Conservation (phyloP, 2,329 filamentous ascomycete species). For the Aureobasidium sp. region DNA sequence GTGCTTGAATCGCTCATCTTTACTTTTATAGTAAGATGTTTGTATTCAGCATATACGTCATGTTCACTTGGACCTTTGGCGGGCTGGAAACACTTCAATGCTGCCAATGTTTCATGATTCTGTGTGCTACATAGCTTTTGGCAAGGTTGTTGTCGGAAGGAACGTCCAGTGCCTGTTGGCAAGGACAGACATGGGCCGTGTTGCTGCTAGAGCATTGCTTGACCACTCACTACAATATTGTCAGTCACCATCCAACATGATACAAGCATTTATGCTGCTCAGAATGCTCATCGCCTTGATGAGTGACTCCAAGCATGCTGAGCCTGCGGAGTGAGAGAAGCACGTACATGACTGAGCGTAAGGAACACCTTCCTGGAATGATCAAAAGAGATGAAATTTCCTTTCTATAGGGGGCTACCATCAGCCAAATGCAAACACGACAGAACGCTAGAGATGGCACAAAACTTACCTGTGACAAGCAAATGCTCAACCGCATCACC, state of each 20-base stretch:
- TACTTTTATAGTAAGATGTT: neutral
- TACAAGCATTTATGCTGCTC: neutral
- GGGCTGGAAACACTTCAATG: neutral
- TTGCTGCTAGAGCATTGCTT: neutral
- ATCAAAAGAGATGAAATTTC: slow-evolving; percentile 21
- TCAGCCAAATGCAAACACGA: neutral
- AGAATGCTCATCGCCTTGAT: neutral
- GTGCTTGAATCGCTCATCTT: neutral
- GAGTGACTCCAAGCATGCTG: neutral
- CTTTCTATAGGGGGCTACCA: slow-evolving; percentile 3
- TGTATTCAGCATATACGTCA: neutral
- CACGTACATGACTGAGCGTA: neutral
- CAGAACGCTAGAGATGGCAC: neutral
- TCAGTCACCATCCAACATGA: neutral
- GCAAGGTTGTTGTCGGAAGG: neutral
- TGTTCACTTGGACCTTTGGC: neutral
- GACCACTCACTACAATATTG: neutral
- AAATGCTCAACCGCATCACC: slow-evolving; percentile 25
- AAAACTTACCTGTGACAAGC: slow-evolving; percentile 17
- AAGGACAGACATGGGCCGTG: neutral
- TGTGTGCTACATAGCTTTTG: neutral
- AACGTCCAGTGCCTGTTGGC: neutral
- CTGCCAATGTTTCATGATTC: neutral
- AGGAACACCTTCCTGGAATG: slow-evolving; percentile 1
- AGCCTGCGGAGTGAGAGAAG: neutral